Base-by-base conservation (phyloP, 176 grass and related monocot genomes). In the Musa troglodytarum region DNA sequence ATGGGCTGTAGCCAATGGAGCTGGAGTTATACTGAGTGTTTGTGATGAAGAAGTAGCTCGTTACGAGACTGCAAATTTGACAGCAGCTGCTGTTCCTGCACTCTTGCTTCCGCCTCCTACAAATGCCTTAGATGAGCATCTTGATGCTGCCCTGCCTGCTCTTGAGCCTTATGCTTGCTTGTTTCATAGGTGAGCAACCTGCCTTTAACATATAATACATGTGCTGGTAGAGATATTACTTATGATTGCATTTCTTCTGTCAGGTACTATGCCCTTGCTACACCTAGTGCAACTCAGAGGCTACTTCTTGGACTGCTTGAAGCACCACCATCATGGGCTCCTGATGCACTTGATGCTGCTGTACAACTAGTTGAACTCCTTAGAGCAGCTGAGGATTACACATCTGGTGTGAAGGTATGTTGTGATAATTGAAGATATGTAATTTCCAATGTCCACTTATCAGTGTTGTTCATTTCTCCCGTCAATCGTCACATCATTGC, bases 311-410 rank as follows among this genome's bases (percentile, higher is more conserved):
- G 96, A 74, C 96, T 99, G 80, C 96, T 99, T 50, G 96, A 99
- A 82, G 96, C 96, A 28, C 91, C 96, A 63, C 96, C 96, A 76
- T 99, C 96, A 77, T 99, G 96, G 96, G 96, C 96, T 63, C 96
- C 96, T 68, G 96, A 99, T 81, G 96, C 96, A 82, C 86, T 99
- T 72, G 96, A 99, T 83, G 96, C 96, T 73, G 96, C 96, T 50
- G 96, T 99, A 67, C 96, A 99, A 82, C 88, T 99, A 81, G 96
- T 99, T 78, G 96, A 99, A 86, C 96, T 99, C 77, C 96, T 99
- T 79, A 78, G 96, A 84, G 91, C 96, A 71, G 96, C 91, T 58
- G 96, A 99, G 88, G 96, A 99, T 80, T 99, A 99, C 67, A 86
- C 86, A 49, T 86, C 82, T 66, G 91, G 96, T 78, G 89, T 92